A percentile compares a stretch with the other conserved stretches of the same genome.
Conservation (phyloP, 2,329 filamentous ascomycete species). For the Hirsutella minnesotensis region DNA sequence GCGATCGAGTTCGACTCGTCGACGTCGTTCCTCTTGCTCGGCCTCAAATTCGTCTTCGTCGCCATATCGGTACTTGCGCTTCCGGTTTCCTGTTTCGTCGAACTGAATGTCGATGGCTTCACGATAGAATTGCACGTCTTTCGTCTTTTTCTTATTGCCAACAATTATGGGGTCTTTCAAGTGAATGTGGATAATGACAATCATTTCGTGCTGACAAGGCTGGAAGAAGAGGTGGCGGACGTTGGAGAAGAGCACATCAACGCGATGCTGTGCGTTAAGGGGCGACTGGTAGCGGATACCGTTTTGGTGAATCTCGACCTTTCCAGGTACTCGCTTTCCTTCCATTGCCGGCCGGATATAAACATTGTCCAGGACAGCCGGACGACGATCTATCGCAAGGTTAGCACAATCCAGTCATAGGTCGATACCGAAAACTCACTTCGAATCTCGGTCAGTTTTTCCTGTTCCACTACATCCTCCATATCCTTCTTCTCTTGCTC, state of each 20-base stretch:
- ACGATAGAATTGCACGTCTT: constrained; percentile 95
- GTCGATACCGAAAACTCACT: constrained; percentile 40
- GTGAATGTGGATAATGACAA: constrained; percentile 96
- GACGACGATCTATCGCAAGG: constrained; percentile 60
- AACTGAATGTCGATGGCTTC: constrained; percentile 98
- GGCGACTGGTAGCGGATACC: constrained; percentile 90
- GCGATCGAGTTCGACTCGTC: constrained; percentile 83
- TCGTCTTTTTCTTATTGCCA: constrained; percentile 95
- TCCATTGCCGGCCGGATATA: constrained; percentile 93
- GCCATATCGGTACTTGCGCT: constrained; percentile 93
- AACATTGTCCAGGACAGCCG: constrained; percentile 81
- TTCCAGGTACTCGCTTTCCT: constrained; percentile 90
- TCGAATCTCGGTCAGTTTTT: constrained; percentile 89
- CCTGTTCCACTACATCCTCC: constrained; percentile 98
- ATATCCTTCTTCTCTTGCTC: constrained; percentile 99
- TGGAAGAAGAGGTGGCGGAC: constrained; percentile 99
- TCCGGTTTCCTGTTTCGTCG: constrained; percentile 95
- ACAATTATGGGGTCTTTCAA: constrained; percentile 97
- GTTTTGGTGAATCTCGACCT: constrained; percentile 96
- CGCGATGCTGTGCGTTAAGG: constrained; percentile 66
- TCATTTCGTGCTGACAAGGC: constrained; percentile 88
- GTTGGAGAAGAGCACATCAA: constrained; percentile 95
- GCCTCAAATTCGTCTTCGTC: constrained; percentile 98
- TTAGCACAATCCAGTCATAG: background rate
- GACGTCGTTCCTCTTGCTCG: constrained; percentile 89